These are phyloP conservation scores for Pleurotus platypus DNA, from an alignment of 768 basidiomycete genomes.

Conservation along the genomic window DNA sequence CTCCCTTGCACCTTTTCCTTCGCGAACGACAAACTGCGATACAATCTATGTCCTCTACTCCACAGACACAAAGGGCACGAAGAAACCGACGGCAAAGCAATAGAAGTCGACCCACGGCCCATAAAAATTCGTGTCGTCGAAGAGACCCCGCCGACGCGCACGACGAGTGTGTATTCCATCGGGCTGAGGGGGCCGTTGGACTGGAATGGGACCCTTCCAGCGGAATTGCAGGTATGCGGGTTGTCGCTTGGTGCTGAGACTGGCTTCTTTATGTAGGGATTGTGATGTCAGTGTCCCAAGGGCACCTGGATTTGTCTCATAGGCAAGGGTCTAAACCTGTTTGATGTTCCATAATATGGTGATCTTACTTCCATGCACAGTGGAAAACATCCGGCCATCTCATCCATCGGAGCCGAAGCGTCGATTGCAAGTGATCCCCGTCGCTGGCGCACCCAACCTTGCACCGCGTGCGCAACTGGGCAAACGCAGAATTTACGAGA, in stretches of 20 bases:
- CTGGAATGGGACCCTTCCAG: slow-evolving; percentile 24
- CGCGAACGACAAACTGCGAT: neutral
- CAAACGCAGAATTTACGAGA: slow-evolving; percentile 11
- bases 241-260: neutral
- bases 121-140: slow-evolving; percentile 1
- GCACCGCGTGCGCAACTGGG: slow-evolving; percentile 16
- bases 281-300: slow-evolving; percentile 21
- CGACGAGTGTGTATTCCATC: slow-evolving; percentile 24
- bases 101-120: neutral
- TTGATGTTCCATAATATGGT: too few species aligned
- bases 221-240: slow-evolving; percentile 24
- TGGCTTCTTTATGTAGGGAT: neutral
- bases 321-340: slow-evolving; percentile 9
- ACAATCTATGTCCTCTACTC: slow-evolving; percentile 3
- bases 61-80: neutral
- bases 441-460: slow-evolving; percentile 16
- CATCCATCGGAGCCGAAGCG: slow-evolving; percentile 29
- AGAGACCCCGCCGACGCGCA: slow-evolving; percentile 1
- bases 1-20: slow-evolving; percentile 3
- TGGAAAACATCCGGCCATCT: slow-evolving; percentile 25
- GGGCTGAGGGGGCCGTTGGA: slow-evolving; percentile 17
- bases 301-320: slow-evolving; percentile 29
- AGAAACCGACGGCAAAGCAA: neutral
- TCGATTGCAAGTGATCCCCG: slow-evolving; percentile 31
- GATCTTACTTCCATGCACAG: slow-evolving; percentile 2